Evolutionary conservation across 2,329 filamentous ascomycete genomes (phyloP).

Genomic region (Graphilbum ipis-grandicollis): DNA sequence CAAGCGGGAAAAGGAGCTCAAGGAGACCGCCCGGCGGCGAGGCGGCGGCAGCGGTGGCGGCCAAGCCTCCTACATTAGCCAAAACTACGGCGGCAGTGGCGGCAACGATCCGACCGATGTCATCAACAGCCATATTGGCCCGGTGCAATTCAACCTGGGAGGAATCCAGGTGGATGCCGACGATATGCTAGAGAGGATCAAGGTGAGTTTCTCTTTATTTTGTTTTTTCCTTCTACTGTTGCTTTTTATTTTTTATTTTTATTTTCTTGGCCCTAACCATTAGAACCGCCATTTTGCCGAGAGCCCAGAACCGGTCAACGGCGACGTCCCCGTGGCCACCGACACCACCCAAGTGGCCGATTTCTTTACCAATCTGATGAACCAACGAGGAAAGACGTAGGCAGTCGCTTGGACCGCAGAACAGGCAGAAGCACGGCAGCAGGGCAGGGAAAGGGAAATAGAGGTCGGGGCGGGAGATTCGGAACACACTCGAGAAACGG

Average conservation of each 20-base stretch:
- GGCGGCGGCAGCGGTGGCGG: constrained; percentile 9
- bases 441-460: too few species aligned
- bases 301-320: constrained; percentile 14
- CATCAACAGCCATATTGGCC: constrained; percentile 68
- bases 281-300: constrained; percentile 36
- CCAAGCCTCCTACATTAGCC: constrained; percentile 11
- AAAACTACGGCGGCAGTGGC: constrained; percentile 18
- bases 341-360: constrained; percentile 40
- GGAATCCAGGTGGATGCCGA: constrained; percentile 93
- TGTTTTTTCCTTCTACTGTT: not conserved
- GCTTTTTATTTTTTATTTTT: not conserved
- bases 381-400: constrained; percentile 13
- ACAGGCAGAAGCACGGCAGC: too few species aligned
- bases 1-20: constrained; percentile 18
- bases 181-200: constrained; percentile 75
- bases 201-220: constrained; percentile 33
- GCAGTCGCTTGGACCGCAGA: too few species aligned
- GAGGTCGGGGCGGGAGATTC: too few species aligned
- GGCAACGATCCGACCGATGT: constrained; percentile 17
- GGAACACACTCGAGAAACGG: not conserved
- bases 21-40: constrained; percentile 13
- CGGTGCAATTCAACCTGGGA: constrained; percentile 95
- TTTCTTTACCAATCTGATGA: constrained; percentile 44
- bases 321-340: not conserved
- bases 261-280: constrained; percentile 4